These are phyloP conservation scores for Tulasnella calospora DNA, from an alignment of 768 basidiomycete genomes.

Conservation along the genomic window DNA sequence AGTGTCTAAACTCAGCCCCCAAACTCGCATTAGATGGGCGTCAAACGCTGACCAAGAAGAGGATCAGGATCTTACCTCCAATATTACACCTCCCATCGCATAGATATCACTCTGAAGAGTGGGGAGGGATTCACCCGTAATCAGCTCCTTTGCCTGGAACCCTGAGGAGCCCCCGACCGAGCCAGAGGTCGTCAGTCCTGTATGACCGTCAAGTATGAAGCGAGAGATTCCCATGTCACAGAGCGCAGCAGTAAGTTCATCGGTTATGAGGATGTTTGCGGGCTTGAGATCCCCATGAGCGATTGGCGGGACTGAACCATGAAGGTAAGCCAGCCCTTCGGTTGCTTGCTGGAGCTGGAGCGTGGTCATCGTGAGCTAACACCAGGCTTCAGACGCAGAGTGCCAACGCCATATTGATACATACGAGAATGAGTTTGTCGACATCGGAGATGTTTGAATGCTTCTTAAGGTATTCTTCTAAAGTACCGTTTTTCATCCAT, in stretches of 20 bases:
- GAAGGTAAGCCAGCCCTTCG: constrained; percentile 26
- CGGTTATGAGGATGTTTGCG: constrained; percentile 2
- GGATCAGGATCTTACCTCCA: neutral
- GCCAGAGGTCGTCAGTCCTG: neutral
- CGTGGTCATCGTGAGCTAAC: neutral
- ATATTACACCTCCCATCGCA: neutral
- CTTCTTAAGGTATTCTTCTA: neutral
- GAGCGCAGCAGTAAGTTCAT: neutral
- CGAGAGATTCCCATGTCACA: constrained; percentile 15
- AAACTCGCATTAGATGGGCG: neutral
- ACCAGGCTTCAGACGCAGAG: too few species aligned
- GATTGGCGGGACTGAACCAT: constrained; percentile 22
- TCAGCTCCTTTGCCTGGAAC: neutral
- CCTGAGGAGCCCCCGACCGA: neutral
- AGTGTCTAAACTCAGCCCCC: neutral
- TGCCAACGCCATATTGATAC: neutral
- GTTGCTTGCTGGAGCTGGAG: constrained; percentile 23
- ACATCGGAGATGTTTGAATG: neutral
- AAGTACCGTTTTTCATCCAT: neutral
- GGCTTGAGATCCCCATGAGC: constrained; percentile 29
- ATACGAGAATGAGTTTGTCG: neutral
- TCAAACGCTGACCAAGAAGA: neutral
- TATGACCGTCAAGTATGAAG: neutral
- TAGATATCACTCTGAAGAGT: constrained; percentile 1
- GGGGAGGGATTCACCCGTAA: neutral